phyloP scores from a whole-genome alignment of 129 eudicot genomes.

The Centella asiatica region DNA sequence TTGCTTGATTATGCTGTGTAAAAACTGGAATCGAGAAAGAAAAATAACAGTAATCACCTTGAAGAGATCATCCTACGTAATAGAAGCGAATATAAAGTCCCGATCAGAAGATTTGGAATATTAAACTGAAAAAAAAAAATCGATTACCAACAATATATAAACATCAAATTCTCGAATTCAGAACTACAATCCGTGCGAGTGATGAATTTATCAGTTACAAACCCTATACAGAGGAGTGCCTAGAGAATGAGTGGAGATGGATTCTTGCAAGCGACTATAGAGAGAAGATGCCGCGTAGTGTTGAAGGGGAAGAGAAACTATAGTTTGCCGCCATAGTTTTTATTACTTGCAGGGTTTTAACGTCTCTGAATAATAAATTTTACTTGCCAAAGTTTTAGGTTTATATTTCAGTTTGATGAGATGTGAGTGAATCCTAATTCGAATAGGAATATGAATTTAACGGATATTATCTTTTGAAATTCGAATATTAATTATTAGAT shows the following conservation, averaged over 20 bases:
- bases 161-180: neutral
- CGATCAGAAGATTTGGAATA: slow-evolving; percentile 91
- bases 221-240: slow-evolving; percentile 85
- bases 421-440: too few species aligned
- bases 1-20: neutral
- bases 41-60: too few species aligned
- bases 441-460: too few species aligned
- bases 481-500: too few species aligned
- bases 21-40: neutral
- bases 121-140: slow-evolving; percentile 50
- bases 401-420: too few species aligned
- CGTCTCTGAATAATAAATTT: too few species aligned
- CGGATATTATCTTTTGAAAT: too few species aligned
- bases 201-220: too few species aligned
- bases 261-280: slow-evolving; percentile 73
- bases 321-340: slow-evolving; percentile 88
- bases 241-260: slow-evolving; percentile 79
- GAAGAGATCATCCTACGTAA: slow-evolving; percentile 81
- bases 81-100: slow-evolving; percentile 80
- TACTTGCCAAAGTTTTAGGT: too few species aligned
- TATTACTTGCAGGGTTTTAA: too few species aligned
- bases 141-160: neutral
- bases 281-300: slow-evolving; percentile 40
- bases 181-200: too few species aligned
- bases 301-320: slow-evolving; percentile 76